Evolutionary conservation across 176 grass and related monocot species (phyloP).

Genomic region (Eragrostis curvula): DNA sequence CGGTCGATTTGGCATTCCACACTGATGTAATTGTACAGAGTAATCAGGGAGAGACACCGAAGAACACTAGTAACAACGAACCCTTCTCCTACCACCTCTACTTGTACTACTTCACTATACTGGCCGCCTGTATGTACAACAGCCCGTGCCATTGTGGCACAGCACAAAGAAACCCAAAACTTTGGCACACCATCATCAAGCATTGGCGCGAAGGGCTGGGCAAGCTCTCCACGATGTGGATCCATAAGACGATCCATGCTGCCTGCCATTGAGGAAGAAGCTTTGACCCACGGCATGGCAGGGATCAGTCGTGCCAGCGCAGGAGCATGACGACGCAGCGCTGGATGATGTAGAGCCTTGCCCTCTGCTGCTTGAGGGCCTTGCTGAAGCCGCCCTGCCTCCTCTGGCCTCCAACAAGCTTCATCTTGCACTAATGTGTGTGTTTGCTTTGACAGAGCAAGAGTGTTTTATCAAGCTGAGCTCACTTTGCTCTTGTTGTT

Average conservation of each 20-base stretch:
- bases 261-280: not conserved
- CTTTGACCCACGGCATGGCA: not conserved
- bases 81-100: slow-evolving; percentile 28
- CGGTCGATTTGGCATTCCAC: slow-evolving; percentile 32
- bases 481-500: not conserved
- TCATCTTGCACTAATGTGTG: slow-evolving; percentile 20
- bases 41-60: slow-evolving; percentile 8
- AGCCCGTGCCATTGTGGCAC: slow-evolving; percentile 41
- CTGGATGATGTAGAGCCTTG: slow-evolving; percentile 63
- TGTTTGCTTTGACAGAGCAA: not conserved
- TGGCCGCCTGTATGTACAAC: slow-evolving; percentile 46
- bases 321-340: slow-evolving; percentile 68
- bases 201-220: not conserved
- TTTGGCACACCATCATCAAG: not conserved
- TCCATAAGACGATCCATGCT: not conserved
- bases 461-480: not conserved
- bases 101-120: slow-evolving; percentile 3
- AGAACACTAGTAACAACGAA: not conserved
- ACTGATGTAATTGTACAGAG: slow-evolving; percentile 34
- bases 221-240: not conserved
- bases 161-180: slow-evolving; percentile 12
- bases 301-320: slow-evolving; percentile 46
- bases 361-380: slow-evolving; percentile 51
- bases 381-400: slow-evolving; percentile 48
- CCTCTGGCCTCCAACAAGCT: slow-evolving; percentile 48